Base-by-base conservation (phyloP, 2,329 filamentous ascomycete species). In the Colletotrichum lupini region DNA sequence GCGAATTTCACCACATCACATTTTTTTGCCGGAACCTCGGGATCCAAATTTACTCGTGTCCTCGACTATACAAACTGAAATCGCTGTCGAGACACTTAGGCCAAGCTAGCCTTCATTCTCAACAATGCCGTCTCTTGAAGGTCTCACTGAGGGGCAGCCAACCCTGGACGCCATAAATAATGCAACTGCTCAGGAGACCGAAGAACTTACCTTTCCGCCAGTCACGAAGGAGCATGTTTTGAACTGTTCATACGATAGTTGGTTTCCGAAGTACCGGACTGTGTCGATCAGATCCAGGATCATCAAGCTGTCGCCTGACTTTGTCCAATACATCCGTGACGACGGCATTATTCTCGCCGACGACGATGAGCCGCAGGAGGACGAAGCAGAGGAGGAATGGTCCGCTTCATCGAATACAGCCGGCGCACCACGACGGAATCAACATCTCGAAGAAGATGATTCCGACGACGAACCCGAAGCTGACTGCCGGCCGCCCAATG, bases 181-280 rank as follows among this genome's bases (percentile, higher is more conserved):
- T 52, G 57, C 65, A 12, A 72, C 62, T 30, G 69, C 73, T 11
- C 68, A 64, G 26, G 75, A 73, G 46, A 74, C 77, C 19, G 74
- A 67, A 58, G 69, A 76, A 71, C 85, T 94, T 22, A 90, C 90
- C 24, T 98, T 99, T 80, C 94, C 95, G 24, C 94, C 95, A 1
- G 90, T 98, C 70, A 95, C 92, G 37, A 93, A 92, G 80, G 90
- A 93, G 59, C 96, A 99, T 79, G 97, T 99, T 74, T 86, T 98
- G 67, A 93, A 98, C 83, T 99, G 96, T 84, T 97, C 97, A 55
- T 98, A 97, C 82, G 94, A 98, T 81, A 90, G 89, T 73, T 99
- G 97, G 97, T 94, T 98, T 79, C 91, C 93, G 60, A 92, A 90
- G 88, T 94, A 85, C 64, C 92, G 94, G 73, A 86, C 90, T 8